These are phyloP conservation scores for Oidiodendron maius DNA, from an alignment of 495 filamentous ascomycete species.

Conservation along the genomic window DNA sequence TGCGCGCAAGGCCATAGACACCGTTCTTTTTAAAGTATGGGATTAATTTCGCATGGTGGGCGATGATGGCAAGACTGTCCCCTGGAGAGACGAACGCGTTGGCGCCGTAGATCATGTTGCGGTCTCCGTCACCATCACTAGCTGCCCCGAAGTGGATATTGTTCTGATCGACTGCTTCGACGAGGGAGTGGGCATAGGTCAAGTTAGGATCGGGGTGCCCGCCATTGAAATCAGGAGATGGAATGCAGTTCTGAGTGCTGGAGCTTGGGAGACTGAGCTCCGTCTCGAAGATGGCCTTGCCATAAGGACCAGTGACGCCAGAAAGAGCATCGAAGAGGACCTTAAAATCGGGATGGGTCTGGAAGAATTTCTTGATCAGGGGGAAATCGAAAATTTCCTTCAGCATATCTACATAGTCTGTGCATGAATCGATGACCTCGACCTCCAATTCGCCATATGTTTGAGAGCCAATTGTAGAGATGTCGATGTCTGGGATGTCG, in stretches of 20 bases:
- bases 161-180: conserved; percentile 87
- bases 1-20: conserved; percentile 88
- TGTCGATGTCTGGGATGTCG: conserved; percentile 81
- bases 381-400: conserved; percentile 98
- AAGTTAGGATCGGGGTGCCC: conserved; percentile 98
- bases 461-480: conserved; percentile 72
- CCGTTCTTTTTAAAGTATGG: conserved; percentile 98
- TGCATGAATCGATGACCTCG: conserved; percentile 86
- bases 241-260: conserved; percentile 90
- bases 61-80: conserved; percentile 95
- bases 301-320: conserved; percentile 94
- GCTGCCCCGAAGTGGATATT: conserved; percentile 93
- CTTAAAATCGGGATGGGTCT: conserved; percentile 83
- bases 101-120: conserved; percentile 99
- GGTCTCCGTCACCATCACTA: conserved; percentile 93
- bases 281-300: conserved; percentile 86
- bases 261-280: conserved; percentile 73
- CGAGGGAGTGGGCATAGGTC: conserved; percentile 93
- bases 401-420: conserved; percentile 90
- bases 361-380: conserved; percentile 88
- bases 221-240: conserved; percentile 89
- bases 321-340: conserved; percentile 91
- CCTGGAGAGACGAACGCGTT: conserved; percentile 95
- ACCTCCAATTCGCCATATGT: conserved; percentile 84
- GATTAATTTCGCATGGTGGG: conserved; percentile 90